A percentile compares a stretch with the other conserved stretches of the same genome.
phyloP scores from a whole-genome alignment of 495 filamentous ascomycete species.

The Penicillium egyptiacum region DNA sequence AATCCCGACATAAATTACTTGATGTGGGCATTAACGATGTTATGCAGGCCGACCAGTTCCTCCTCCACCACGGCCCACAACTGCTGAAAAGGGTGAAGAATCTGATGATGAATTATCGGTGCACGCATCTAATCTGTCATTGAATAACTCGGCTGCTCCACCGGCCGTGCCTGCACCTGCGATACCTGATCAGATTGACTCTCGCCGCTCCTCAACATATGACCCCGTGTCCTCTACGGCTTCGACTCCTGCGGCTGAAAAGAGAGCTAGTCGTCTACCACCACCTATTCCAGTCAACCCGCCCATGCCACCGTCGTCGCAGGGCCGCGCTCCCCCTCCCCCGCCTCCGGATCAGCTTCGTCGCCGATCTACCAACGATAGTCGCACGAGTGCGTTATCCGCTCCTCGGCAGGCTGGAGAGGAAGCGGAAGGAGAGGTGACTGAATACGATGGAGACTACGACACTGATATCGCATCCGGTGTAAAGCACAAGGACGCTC shows the following conservation, averaged over 20 bases:
- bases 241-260: constrained; percentile 45
- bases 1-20: neutral
- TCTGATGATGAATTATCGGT: constrained; percentile 94
- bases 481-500: constrained; percentile 84
- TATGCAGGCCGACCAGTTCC: constrained; percentile 57
- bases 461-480: constrained; percentile 95
- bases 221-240: constrained; percentile 52
- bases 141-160: constrained; percentile 43
- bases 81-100: constrained; percentile 77
- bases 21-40: constrained; percentile 22
- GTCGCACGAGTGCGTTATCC: constrained; percentile 37
- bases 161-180: constrained; percentile 48
- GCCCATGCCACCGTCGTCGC: constrained; percentile 51
- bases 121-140: constrained; percentile 50
- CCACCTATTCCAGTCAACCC: constrained; percentile 52
- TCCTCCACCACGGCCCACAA: constrained; percentile 51
- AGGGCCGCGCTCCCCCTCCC: constrained; percentile 72
- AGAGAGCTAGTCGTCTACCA: constrained; percentile 51
- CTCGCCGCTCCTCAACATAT: constrained; percentile 44
- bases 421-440: constrained; percentile 77
- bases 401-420: constrained; percentile 48
- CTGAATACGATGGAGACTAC: constrained; percentile 97
- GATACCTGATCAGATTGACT: constrained; percentile 46
- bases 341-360: constrained; percentile 64
- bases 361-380: constrained; percentile 62